Evolutionary conservation across 495 filamentous ascomycete species (phyloP).

Genomic region (Evernia prunastri): DNA sequence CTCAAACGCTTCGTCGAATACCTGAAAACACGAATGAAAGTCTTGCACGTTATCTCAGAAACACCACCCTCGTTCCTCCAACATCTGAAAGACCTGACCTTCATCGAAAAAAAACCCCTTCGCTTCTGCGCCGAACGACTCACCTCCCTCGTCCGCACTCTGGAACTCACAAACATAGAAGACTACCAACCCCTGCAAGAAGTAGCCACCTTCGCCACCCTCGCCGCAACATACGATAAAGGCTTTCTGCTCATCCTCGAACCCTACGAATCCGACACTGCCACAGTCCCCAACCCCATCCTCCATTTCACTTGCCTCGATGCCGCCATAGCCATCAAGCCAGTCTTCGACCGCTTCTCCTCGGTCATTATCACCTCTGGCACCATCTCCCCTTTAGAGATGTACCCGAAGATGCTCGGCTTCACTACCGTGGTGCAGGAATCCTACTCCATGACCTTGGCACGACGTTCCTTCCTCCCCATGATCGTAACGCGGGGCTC

Average conservation of each 20-base stretch:
- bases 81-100: slow-evolving; percentile 91
- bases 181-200: slow-evolving; percentile 97
- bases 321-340: slow-evolving; percentile 96
- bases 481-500: slow-evolving; percentile 95
- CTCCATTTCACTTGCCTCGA: slow-evolving; percentile 96
- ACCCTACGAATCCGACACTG: slow-evolving; percentile 91
- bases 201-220: slow-evolving; percentile 96
- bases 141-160: slow-evolving; percentile 87
- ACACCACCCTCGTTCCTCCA: slow-evolving; percentile 89
- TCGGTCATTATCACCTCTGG: slow-evolving; percentile 99
- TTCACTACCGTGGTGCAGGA: slow-evolving; percentile 90
- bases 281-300: slow-evolving; percentile 91
- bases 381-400: slow-evolving; percentile 92
- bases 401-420: slow-evolving; percentile 98
- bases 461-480: slow-evolving; percentile 88
- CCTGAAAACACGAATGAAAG: slow-evolving; percentile 96
- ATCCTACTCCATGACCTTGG: slow-evolving; percentile 95
- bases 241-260: slow-evolving; percentile 95
- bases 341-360: slow-evolving; percentile 93
- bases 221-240: slow-evolving; percentile 95
- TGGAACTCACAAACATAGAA: slow-evolving; percentile 96
- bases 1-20: slow-evolving; percentile 96
- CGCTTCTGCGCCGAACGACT: slow-evolving; percentile 91
- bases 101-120: slow-evolving; percentile 96
- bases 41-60: slow-evolving; percentile 92